Evolutionary conservation across 805 yeast species (phyloP), one percentile per base, ranked within the genome.

Genomic region (Torulaspora microellipsoides): DNA sequence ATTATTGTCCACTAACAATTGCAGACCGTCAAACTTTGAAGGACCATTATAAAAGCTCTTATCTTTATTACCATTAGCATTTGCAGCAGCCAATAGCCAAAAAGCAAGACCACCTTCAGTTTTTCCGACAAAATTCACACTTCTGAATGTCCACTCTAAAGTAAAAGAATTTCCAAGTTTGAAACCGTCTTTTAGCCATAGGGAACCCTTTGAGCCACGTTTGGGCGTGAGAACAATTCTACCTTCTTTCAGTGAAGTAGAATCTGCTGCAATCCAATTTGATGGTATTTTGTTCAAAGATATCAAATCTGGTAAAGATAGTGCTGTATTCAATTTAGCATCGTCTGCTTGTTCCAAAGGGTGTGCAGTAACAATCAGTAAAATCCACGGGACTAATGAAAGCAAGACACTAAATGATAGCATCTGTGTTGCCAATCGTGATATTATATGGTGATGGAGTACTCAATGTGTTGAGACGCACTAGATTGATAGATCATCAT

Each of bases 71-170:
- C 28, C 48, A 43, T 36, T 49, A 14, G 39, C 31, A 9, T 40
- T 39, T 12, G 34, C 29, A 14, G 46, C 41, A 28, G 42, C 15
- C n/a, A 77, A 55, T 28, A 81, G 60, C 76, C 82, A 81, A 36
- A 83, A 62, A 0, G 84, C 68, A 17, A 81, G 54, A 0, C 87
- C 87, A 53, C 84, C 78, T 11, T 66, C 68, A 0, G 78, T 72
- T 34, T 59, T 54, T 0, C 81, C 82, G 28, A 49, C 49, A 7
- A 67, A 65, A 6, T 85, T 85, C 7, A 76, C 59, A 36, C 85
- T 77, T 62, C 93, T 73, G 51, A 83, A 73, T 2, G 83, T 76
- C 36, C 77, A 56, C 52, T 84, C 89, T 8, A 79, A 52, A 0
- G 90, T 75, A 73, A 80, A 79, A 45, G 69, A 66, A 49, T 66